Conservation (phyloP, 768 basidiomycete species). For the Daedalea quercina region DNA sequence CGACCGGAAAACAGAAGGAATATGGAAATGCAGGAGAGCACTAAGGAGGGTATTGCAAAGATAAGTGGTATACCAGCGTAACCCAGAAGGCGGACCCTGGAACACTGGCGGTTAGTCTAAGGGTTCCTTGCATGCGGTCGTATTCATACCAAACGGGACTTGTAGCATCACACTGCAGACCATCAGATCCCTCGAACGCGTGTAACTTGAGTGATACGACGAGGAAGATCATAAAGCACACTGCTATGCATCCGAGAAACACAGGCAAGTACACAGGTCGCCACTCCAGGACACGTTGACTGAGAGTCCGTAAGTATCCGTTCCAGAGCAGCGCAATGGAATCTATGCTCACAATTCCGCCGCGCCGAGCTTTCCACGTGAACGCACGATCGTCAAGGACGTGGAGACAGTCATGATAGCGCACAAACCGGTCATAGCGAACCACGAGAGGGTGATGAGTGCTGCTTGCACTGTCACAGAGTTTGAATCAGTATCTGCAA, state of each 20-base stretch:
- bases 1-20: background rate
- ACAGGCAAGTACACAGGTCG: conserved; percentile 36
- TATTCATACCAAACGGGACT: conserved; percentile 47
- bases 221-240: conserved; percentile 36
- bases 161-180: conserved; percentile 55
- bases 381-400: conserved; percentile 12
- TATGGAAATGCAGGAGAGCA: conserved; percentile 40
- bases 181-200: conserved; percentile 40
- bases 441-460: conserved; percentile 15
- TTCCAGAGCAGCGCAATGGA: background rate
- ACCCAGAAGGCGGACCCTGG: conserved; percentile 57
- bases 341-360: conserved; percentile 7
- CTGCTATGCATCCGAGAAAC: conserved; percentile 40
- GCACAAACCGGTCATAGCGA: conserved; percentile 17
- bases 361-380: conserved; percentile 1
- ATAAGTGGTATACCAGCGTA: conserved; percentile 54
- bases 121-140: background rate
- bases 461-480: conserved; percentile 11
- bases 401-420: conserved; percentile 20
- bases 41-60: conserved; percentile 44
- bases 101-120: background rate
- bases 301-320: background rate
- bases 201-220: conserved; percentile 36
- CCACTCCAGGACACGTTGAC: conserved; percentile 43
- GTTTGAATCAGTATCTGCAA: background rate